Evolutionary conservation across 805 yeast species (phyloP), one percentile per base, ranked within the genome.

Genomic region (Candida tibetensis): DNA sequence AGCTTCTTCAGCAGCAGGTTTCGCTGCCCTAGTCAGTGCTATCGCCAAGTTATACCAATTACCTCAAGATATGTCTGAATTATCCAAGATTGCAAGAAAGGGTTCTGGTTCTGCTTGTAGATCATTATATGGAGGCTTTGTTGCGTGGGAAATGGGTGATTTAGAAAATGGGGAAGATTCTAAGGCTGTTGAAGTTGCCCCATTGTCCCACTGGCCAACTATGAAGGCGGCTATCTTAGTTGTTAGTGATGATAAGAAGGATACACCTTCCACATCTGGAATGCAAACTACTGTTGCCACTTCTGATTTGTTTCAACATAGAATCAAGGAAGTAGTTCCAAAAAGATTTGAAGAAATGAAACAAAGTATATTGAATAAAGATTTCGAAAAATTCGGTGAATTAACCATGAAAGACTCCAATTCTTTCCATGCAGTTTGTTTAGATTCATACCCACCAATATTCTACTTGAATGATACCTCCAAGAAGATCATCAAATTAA

Each of bases 41-140:
- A 79, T 93, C 55, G 89, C 98, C 13, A 77, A 76, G 55, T 72
- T 93, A 42, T 93, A 83, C 67, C 63, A 85, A 61, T 78, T 93
- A 43, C 95, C 96, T n/a, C 85, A 85, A 55, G 77, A 84, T 44
- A 72, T 77, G 55, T 84, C 93, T 16, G 96, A 89, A 55, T 75
- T 93, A 46, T 86, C 96, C 47, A 84, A 82, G 57, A 85, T 93
- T 56, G 99, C 99, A 10, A 81, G 99, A 66, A 91, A 89, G 66
- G 99, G 99, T 22, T 89, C 97, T 5, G 99, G 99, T 2, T 88
- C 96, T 10, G 99, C 99, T 5, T 93, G 99, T 67, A 77, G 99
- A 62, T 93, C 98, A 6, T 71, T 93, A 45, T 88, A 87, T 64
- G 98, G 99, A 33, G 99, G 99, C 5, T 93, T 81, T 57, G 99